These are phyloP conservation scores for Tolypocladium album DNA, from an alignment of 2,329 filamentous ascomycete genomes.

Conservation along the genomic window DNA sequence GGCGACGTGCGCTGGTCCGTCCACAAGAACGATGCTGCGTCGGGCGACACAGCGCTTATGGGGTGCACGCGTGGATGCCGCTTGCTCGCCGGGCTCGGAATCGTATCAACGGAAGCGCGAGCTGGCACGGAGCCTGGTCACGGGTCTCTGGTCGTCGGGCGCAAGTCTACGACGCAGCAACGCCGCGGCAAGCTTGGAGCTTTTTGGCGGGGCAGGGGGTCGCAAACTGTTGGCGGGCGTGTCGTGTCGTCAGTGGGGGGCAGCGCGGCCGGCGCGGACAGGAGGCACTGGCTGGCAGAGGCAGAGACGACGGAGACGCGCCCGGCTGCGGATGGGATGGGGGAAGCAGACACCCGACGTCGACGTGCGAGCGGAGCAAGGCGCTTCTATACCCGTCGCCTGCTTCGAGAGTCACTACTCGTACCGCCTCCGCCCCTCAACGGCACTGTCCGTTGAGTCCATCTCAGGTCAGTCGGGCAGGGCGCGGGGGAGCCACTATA, in stretches of 20 bases:
- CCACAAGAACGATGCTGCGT: neutral
- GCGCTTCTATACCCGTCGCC: neutral
- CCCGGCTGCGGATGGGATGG: neutral
- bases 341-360: neutral
- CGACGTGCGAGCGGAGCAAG: neutral
- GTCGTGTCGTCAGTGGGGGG: neutral
- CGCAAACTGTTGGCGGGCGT: neutral
- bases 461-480: neutral
- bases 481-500: neutral
- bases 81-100: neutral
- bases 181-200: neutral
- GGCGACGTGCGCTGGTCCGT: neutral
- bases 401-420: neutral
- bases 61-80: neutral
- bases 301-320: neutral
- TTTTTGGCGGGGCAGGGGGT: neutral
- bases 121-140: neutral
- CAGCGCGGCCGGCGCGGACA: neutral
- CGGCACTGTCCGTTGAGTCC: neutral
- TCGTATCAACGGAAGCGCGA: neutral
- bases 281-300: too few species aligned
- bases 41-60: neutral
- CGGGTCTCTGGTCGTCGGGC: neutral
- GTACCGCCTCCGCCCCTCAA: neutral
- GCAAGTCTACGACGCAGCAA: neutral